These are phyloP conservation scores for Trichophyton verrucosum DNA, from an alignment of 2,329 filamentous ascomycete genomes.

Conservation along the genomic window DNA sequence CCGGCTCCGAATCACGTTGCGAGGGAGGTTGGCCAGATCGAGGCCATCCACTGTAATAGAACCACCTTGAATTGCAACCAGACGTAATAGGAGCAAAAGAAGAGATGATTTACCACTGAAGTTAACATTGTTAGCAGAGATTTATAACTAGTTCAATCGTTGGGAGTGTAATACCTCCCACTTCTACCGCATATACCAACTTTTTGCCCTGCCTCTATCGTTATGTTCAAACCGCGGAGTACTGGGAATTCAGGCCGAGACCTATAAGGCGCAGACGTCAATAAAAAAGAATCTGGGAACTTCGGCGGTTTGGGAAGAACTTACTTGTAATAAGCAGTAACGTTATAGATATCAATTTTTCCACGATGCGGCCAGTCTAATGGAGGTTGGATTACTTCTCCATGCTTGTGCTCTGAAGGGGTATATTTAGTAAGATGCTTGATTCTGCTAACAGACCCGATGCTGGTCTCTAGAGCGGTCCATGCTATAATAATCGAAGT, in stretches of 20 bases:
- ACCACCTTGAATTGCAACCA: conserved; percentile 75
- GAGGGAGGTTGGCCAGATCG: conserved; percentile 76
- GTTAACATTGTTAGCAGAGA: neutral
- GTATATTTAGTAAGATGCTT: conserved; percentile 36
- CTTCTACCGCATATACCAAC: conserved; percentile 92
- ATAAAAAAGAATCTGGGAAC: neutral
- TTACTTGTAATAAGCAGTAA: conserved; percentile 27
- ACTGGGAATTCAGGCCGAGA: conserved; percentile 40
- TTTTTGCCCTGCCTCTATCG: conserved; percentile 74
- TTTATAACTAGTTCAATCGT: conserved; percentile 4
- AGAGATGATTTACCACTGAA: conserved; percentile 72
- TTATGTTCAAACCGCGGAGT: conserved; percentile 81
- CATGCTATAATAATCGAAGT: conserved; percentile 42
- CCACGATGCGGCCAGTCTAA: conserved; percentile 27
- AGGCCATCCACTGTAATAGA: conserved; percentile 48
- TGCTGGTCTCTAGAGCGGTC: conserved; percentile 43
- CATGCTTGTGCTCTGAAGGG: conserved; percentile 26
- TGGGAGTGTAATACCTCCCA: conserved; percentile 45
- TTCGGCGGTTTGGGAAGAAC: neutral
- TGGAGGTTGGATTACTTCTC: conserved; percentile 26
- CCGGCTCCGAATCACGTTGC: conserved; percentile 73
- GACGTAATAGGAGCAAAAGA: conserved; percentile 85
- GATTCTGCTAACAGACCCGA: conserved; percentile 44
- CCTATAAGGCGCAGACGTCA: neutral
- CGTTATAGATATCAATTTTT: conserved; percentile 25